Conservation (phyloP, 495 filamentous ascomycete species). For the Daldinia caldariorum region DNA sequence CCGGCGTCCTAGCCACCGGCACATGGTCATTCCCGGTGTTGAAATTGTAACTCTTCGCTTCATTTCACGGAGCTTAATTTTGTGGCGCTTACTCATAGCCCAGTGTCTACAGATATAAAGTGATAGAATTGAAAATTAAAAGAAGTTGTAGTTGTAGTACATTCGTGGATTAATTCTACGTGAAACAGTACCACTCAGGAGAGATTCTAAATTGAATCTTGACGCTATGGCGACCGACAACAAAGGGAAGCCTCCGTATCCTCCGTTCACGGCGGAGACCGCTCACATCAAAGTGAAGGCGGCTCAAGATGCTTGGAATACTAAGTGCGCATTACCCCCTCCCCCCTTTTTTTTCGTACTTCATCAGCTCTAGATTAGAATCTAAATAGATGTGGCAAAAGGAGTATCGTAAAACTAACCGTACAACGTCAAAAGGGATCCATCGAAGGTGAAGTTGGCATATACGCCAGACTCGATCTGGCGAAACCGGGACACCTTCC, state of each 20-base stretch:
- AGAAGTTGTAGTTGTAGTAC: not conserved
- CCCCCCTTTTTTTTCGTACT: not conserved
- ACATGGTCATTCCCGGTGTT: slow-evolving; percentile 15
- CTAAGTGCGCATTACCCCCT: slow-evolving; percentile 60
- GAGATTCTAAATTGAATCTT: not conserved
- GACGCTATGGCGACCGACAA: slow-evolving; percentile 36
- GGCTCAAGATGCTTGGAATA: slow-evolving; percentile 88
- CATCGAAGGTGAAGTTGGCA: slow-evolving; percentile 68
- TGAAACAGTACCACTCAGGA: not conserved
- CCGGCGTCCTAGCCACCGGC: slow-evolving; percentile 15
- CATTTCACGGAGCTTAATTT: slow-evolving; percentile 12
- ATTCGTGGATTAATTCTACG: not conserved
- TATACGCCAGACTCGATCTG: slow-evolving; percentile 85
- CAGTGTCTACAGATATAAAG: not conserved
- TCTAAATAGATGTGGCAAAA: not conserved
- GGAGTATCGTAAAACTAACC: not conserved
- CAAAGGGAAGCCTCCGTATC: slow-evolving; percentile 58
- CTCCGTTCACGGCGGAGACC: slow-evolving; percentile 83
- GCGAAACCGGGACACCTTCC: slow-evolving; percentile 80
- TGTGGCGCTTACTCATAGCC: not conserved
- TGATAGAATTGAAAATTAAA: not conserved
- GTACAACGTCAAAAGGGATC: slow-evolving; percentile 59
- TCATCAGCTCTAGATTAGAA: no score
- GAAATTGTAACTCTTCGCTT: not conserved
- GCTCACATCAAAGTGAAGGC: slow-evolving; percentile 84